Evolutionary conservation across 495 filamentous ascomycete species (phyloP), one percentile per base, ranked within the genome.

Genomic region (Daldinia concentrica): DNA sequence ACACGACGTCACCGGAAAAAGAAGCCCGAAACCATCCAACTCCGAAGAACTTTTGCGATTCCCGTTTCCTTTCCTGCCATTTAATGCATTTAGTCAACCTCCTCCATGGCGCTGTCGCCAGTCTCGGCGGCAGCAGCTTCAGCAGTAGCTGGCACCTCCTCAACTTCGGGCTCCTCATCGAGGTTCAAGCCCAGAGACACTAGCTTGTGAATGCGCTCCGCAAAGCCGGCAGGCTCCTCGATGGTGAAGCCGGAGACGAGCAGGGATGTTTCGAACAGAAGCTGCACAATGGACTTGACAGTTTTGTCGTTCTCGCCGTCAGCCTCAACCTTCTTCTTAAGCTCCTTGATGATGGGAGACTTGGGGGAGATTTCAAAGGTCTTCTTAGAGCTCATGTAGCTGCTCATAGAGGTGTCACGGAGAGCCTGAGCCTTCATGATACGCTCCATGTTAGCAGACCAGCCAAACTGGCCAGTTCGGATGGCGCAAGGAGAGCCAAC

Each of bases 391-490:
- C 93, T 94, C 95, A 99, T 99, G 91, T 99, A 99, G 68, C 93
- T 97, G 85, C 87, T 91, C 95, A 99, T 99, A 73, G 94, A 97
- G 78, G 95, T 98, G 85, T 99, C 95, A 86, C 95, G 96, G 75
- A 99, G 93, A 81, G 95, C 95, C 88, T 99, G 95, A 34, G 95
- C 96, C 90, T 99, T 99, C 95, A 99, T 99, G 90, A 99, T 99
- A 87, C 95, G 96, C 90, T 99, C 95, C 95, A 99, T 99, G 89
- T 99, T 99, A 80, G 95, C 95, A 45, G 94, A 98, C 95, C 95
- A 99, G 85, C 95, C 95, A 83, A 99, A 99, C 87, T 99, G 95
- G 78, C 96, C 95, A 74, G 95, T 99, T 83, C 95, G 95, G 86
- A 99, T 98, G 81, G 95, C 95, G 84, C 96, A 98, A 79, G 95